Evolutionary conservation across 1,284 basidiomycete genomes (phyloP), one percentile per base, ranked within the genome.

Genomic region (Kwoniella shivajii): DNA sequence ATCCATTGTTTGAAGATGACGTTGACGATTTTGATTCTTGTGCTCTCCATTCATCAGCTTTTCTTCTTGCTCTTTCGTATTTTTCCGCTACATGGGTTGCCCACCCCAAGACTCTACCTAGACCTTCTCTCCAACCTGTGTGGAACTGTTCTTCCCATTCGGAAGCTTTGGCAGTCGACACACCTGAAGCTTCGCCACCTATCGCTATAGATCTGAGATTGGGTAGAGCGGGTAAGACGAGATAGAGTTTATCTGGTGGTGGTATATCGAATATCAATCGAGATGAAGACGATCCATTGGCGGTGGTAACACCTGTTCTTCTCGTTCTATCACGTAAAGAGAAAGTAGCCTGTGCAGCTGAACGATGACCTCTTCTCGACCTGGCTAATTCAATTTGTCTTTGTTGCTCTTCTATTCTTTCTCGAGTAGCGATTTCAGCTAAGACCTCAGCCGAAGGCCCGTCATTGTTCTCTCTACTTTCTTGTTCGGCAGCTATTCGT

Each of bases 141-240:
- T 78, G 69, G 39, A 78, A 78, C 37, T 75, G 65, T 18, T 62
- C 55, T 33, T 73, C 68, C 78, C 78, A 80, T 24, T 69, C 65
- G 10, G 55, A 52, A 7, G 67, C 55, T 51, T 69, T 69, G 22
- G 59, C 49, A 9, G 59, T 37, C 1, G 66, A 60, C 2, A 79
- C 34, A 3, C 47, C 45, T 4, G 71, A 66, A 9, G 72, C 73
- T 54, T 78, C 77, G 1, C 78, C 78, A 38, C 78, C 78, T 20
- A 79, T 69, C 7, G 65, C 70, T 7, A 80, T 49, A 1, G 74
- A 68, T 45, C 68, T 67, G 26, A 80, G 64, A 0, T 61, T 66
- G 0, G 78, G 77, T 6, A 77, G 57, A 6, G 76, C 65, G 0
- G 78, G 77, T 6, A 80, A 63, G 24, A 80, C 75, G 56, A 78